These are phyloP conservation scores for bread wheat (Triticum aestivum) DNA, from an alignment of 176 grass and related monocot genomes.

Conservation along the genomic window IWGSC_CS_RefSeq_v2.1 NC_057801.1:567468540-567469039, in stretches of 20 bases:
- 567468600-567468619: constrained; percentile 21
- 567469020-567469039: constrained; percentile 40
- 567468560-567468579: constrained; percentile 14
- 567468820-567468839: constrained; percentile 14
- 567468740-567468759: background rate
- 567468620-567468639: constrained; percentile 28
- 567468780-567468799: background rate
- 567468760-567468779: constrained; percentile 6
- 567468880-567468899: constrained; percentile 14
- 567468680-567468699: constrained; percentile 30
- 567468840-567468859: constrained; percentile 10
- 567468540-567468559: constrained; percentile 16
- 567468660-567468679: constrained; percentile 28
- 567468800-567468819: background rate
- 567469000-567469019: constrained; percentile 27
- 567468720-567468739: constrained; percentile 32
- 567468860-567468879: constrained; percentile 27
- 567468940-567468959: constrained; percentile 15
- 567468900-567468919: constrained; percentile 37
- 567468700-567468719: background rate
- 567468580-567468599: constrained; percentile 8
- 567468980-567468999: constrained; percentile 20
- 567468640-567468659: constrained; percentile 21
- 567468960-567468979: constrained; percentile 30
- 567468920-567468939: constrained; percentile 33